A percentile compares a stretch with the other conserved stretches of the same genome.
phyloP scores from a whole-genome alignment of 768 basidiomycete genomes.

The Mycena filopes region DNA sequence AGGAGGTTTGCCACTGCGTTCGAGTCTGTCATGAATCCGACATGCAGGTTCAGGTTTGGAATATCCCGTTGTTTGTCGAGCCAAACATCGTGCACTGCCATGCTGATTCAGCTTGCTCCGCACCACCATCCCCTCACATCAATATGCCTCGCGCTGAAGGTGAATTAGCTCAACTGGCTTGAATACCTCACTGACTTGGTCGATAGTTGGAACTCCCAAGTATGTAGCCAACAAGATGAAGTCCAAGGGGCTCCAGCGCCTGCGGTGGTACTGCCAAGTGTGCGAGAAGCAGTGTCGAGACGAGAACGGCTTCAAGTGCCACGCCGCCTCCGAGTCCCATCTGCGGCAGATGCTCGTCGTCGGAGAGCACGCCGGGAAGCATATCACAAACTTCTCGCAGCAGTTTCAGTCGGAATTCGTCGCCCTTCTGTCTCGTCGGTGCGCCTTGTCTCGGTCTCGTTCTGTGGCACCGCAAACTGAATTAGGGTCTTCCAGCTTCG shows the following conservation, averaged over 20 bases:
- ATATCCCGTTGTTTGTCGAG: neutral
- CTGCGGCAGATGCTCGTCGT: conserved; percentile 97
- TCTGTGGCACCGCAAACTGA: conserved; percentile 1
- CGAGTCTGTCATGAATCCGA: conserved; percentile 22
- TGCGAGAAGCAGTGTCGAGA: conserved; percentile 99
- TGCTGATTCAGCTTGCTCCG: conserved; percentile 33
- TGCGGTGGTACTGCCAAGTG: conserved; percentile 99
- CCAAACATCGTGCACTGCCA: conserved; percentile 11
- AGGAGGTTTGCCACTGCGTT: conserved; percentile 44
- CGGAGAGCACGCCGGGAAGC: conserved; percentile 91
- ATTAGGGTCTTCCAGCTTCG: conserved; percentile 63
- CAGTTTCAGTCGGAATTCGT: conserved; percentile 95
- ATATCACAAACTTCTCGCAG: conserved; percentile 90
- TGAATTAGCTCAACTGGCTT: conserved; percentile 31
- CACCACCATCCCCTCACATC: conserved; percentile 8
- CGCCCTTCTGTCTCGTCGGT: conserved; percentile 87
- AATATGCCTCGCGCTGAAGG: conserved; percentile 89
- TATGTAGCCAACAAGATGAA: conserved; percentile 97
- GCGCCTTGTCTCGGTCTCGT: conserved; percentile 36
- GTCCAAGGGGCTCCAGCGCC: conserved; percentile 93
- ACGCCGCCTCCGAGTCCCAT: conserved; percentile 88
- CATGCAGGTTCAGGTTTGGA: conserved; percentile 6
- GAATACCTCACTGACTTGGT: conserved; percentile 4
- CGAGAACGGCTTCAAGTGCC: conserved; percentile 99
- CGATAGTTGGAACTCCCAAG: conserved; percentile 85